Base-by-base conservation (phyloP, 2,329 filamentous ascomycete species). In the Zymoseptoria passerinii region DNA sequence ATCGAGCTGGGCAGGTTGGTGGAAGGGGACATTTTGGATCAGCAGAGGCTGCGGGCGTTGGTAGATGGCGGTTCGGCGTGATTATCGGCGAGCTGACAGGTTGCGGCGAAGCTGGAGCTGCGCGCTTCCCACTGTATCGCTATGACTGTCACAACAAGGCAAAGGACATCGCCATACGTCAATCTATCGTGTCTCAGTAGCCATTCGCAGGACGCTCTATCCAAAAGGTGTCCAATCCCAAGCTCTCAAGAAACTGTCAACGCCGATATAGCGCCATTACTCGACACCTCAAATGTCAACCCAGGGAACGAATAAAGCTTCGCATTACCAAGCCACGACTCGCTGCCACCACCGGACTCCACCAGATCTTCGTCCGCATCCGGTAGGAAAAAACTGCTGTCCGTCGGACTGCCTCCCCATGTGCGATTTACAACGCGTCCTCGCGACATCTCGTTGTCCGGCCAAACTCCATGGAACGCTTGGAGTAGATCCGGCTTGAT, bases 271-370 rank as follows among this genome's bases (percentile, higher is more conserved):
- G 85, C 87, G 3, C 89, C 91, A 70, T 95, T 96, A 83, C 89
- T 92, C 73, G 97, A 75, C 28, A 99, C 92, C 75, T 99, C 94
- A 76, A 99, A 97, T 52, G 96, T 84, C 73, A 97, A 76, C 0
- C 94, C 92, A 0, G 94, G 92, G 69, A 96, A 96, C 1, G 92
- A 92, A 76, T 90, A 97, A 28, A 99, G 75, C 61, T 92, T 92
- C 16, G 92, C 96, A 57, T 87, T 88, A 19, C 83, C 84, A 61
- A 87, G 72, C 62, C 86, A 70, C 73, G 79, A 71, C 74, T 81
- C 75, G 67, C 66, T 73, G 74, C 64, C 75, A 67, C 69, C 73
- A 73, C 67, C 78, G 75, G 70, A 67, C 63, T 71, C 68, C 70
- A 75, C 70, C 65, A 75, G 68, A 67, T 77, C 66, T 67, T 66